phyloP scores from a whole-genome alignment of 1,284 basidiomycete genomes.

The Sanghuangporus weigelae region DNA sequence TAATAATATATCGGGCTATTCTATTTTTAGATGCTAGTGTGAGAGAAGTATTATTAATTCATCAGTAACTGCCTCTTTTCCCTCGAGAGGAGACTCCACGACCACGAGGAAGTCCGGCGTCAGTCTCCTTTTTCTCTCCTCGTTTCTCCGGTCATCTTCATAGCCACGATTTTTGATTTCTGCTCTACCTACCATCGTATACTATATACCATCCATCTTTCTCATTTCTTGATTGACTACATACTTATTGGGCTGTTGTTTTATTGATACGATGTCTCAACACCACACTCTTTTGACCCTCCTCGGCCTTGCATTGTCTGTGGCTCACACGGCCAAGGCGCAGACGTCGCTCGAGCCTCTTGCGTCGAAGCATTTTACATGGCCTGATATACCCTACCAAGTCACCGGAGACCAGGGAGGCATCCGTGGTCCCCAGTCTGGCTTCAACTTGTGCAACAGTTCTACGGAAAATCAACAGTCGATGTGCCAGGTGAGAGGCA shows the following conservation, averaged over 20 bases:
- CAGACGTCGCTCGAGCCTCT: conserved; percentile 20
- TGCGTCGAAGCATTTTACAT: conserved; percentile 20
- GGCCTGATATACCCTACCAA: conserved; percentile 38
- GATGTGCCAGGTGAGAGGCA: conserved; percentile 43
- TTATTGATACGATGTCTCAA: conserved; percentile 15
- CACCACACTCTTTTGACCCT: conserved; percentile 20
- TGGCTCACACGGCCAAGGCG: conserved; percentile 7
- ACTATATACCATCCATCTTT: background rate
- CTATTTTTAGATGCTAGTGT: background rate
- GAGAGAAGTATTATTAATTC: background rate
- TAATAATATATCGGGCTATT: background rate
- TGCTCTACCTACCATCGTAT: background rate
- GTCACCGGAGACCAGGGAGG: conserved; percentile 42
- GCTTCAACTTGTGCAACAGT: conserved; percentile 68
- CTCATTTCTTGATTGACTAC: background rate
- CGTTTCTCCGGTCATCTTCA: background rate
- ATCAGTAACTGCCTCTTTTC: background rate
- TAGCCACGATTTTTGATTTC: background rate
- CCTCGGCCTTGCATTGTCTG: conserved; percentile 11
- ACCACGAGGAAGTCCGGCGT: background rate
- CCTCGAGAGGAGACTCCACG: background rate
- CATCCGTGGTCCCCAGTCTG: conserved; percentile 51
- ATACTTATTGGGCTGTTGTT: background rate
- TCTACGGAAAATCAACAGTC: conserved; percentile 58
- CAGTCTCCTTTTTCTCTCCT: background rate